Base-by-base conservation (phyloP, 129 eudicot species). In the Tanacetum coccineum region DNA sequence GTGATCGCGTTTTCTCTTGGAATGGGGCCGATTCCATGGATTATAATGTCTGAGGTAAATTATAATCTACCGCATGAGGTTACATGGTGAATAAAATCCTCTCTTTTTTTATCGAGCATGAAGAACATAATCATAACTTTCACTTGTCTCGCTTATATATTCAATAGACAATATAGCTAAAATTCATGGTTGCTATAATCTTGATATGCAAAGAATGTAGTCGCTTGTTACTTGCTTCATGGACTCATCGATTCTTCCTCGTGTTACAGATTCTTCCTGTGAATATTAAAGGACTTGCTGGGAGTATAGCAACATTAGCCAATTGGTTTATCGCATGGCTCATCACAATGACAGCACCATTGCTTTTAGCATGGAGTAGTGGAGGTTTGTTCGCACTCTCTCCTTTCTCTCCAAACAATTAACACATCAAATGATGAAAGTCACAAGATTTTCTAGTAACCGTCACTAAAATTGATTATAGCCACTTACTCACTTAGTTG, bases 1-100 rank as follows among this genome's bases (percentile, higher is more conserved):
- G 79, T 91, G 13, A 76, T 87, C 56, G 76, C 70, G 19, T 88
- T 87, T 71, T 91, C 97, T 30, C 94, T 91, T 65, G 97, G 97
- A 76, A 83, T 91, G 89, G 97, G 97, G 64, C 91, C 97, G 19
- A 87, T 91, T 72, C 97, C 97, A n/a, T 91, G 97, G 97, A 42
- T 91, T 55, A 91, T 91, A 67, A 91, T 91, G 97, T 91, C 98
- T 3, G 98, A 93, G 98, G 98, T 77, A 68, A 32, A 17, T 66
- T 52, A 26, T 63, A 22, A n/a, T 44, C 59, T 9, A 57, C 36
- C 12, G 10, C 13, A 9, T 45, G 50, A 44, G 6, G 64, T 13
- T 64, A 9, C 12, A 30, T 45, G n/a, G n/a, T 25, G 2, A 36
- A 36, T 6, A 36, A 6, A 36, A 6, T 36, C 42, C 42, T 36